Evolutionary conservation across 2,329 filamentous ascomycete species (phyloP).

Genomic region (Sporothrix variecibatus): DNA sequence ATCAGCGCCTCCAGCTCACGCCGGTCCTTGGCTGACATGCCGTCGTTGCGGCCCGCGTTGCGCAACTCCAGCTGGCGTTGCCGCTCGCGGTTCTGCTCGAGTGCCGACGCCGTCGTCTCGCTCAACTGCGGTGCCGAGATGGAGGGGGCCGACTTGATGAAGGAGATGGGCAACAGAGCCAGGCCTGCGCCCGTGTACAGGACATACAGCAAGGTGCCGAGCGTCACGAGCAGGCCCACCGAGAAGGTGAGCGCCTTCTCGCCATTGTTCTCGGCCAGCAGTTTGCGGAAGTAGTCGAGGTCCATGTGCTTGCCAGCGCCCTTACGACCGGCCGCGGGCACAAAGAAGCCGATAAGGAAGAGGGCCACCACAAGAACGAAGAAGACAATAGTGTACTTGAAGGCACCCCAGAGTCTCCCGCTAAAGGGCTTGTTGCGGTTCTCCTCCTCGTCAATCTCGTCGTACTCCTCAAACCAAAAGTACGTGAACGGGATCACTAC

Average conservation of each 20-base stretch:
- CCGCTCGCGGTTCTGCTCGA: constrained; percentile 86
- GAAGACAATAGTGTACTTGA: constrained; percentile 90
- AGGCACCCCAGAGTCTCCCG: constrained; percentile 75
- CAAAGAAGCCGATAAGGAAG: constrained; percentile 92
- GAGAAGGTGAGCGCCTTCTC: constrained; percentile 91
- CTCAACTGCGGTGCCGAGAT: constrained; percentile 79
- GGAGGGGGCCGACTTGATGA: constrained; percentile 89
- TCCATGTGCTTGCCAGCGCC: constrained; percentile 66
- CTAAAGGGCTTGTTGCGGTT: constrained; percentile 63
- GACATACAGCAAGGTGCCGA: constrained; percentile 83
- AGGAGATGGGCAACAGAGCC: constrained; percentile 81
- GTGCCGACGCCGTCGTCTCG: constrained; percentile 74
- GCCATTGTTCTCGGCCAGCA: constrained; percentile 83
- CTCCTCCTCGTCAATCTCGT: constrained; percentile 81
- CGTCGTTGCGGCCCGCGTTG: constrained; percentile 71
- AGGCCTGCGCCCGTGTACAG: constrained; percentile 88
- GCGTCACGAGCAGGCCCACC: constrained; percentile 80
- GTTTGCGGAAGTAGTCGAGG: constrained; percentile 85
- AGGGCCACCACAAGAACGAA: constrained; percentile 76
- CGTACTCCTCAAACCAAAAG: constrained; percentile 97
- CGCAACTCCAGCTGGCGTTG: constrained; percentile 89
- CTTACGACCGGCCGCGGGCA: constrained; percentile 72
- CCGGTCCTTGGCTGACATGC: constrained; percentile 80
- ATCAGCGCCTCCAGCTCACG: constrained; percentile 84
- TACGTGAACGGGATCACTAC: constrained; percentile 93